phyloP scores from a whole-genome alignment of 192 early-diverging fungal species.

The Coemansia sp. region DNA sequence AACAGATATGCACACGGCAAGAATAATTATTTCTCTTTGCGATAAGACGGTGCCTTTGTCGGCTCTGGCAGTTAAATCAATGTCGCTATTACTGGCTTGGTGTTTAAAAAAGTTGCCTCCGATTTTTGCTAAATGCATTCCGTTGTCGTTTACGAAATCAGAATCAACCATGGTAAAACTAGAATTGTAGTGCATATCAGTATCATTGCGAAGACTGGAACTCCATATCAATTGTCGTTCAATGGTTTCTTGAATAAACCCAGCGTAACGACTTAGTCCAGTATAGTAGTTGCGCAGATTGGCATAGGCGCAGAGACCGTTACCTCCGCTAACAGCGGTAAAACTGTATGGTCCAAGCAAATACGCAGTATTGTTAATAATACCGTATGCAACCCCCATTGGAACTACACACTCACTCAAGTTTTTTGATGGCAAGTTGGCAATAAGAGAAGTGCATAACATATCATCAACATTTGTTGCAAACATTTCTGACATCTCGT shows the following conservation, averaged over 20 bases:
- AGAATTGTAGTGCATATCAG: no score
- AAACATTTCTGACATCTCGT: background rate
- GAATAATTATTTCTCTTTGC: background rate
- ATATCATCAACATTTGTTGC: background rate
- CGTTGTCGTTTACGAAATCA: background rate
- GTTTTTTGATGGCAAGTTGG: background rate
- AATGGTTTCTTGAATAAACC: background rate
- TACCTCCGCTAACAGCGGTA: constrained; percentile 6
- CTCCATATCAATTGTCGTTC: background rate
- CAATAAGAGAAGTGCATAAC: background rate
- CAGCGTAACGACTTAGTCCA: background rate
- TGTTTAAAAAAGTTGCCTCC: background rate
- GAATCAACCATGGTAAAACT: background rate
- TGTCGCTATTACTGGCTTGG: background rate
- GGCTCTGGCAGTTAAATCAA: background rate
- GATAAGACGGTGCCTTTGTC: background rate
- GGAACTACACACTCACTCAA: constrained; percentile 1
- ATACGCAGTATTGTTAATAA: background rate
- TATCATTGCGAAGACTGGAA: background rate
- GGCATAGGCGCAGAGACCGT: constrained; percentile 9
- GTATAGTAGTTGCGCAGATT: constrained; percentile 18
- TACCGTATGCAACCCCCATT: background rate
- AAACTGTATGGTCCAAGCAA: constrained; percentile 19
- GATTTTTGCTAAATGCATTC: background rate
- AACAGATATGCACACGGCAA: constrained; percentile 1